Base-by-base conservation (phyloP, 306 rosid genomes). In the Fragaria nilgerrensis region DNA sequence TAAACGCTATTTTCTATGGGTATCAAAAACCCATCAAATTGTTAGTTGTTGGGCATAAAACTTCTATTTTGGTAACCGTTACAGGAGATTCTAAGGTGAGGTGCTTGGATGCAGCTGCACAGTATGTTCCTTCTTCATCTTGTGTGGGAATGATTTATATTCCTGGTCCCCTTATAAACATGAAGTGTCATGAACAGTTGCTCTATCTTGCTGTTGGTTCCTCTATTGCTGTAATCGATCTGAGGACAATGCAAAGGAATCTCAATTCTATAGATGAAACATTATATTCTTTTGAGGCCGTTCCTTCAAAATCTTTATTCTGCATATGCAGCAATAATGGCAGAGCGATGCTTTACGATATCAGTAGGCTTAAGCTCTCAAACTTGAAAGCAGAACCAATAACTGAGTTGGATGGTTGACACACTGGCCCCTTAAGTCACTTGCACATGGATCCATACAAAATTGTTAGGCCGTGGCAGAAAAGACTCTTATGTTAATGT, bases 51-150 rank as follows among this genome's bases (percentile, higher is more conserved):
- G 97, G 96, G 98, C 96, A 93, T 78, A 88, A 81, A 75, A 72
- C 90, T 25, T 90, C 97, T 13, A 93, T 88, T 78, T 88, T 93
- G 90, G 92, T 78, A 82, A 85, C 90, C 64, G 83, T 91, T 74
- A 85, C 98, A n/a, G 85, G 84, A 84, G 94, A 91, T 82, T 91
- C 97, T 8, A 93, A 88, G 98, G 97, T 91, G 75, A 87, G 91
- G 86, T 89, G 90, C 79, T 93, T 97, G 98, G 94, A 93, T 83
- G 84, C 86, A 9, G 80, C 89, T 72, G 50, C 86, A 66, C 79
- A 92, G 61, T 85, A 96, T 37, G 67, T 41, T 65, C 93, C 89
- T 76, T 85, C 92, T n/a, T 85, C 94, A n/a, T 83, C 85, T 79
- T 93, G 96, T 65, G 97, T 91, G 78, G 94, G 98, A 74, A 88